Evolutionary conservation across 371 early-diverging fungal genomes (phyloP), one percentile per base, ranked within the genome.

Genomic region (Rhizomucor pusillus): DNA sequence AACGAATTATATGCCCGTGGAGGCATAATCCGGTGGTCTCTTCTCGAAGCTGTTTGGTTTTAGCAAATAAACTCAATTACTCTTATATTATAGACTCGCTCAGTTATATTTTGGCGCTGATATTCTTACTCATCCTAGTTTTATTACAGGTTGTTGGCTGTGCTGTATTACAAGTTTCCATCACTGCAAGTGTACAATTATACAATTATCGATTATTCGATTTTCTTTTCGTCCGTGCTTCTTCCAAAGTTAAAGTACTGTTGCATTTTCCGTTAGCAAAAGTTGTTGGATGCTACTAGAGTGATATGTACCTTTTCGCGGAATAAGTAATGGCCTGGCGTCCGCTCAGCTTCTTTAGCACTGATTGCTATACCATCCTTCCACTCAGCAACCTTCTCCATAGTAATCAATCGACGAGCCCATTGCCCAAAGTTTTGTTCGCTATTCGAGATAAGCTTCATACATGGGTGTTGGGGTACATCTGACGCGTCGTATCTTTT

Each of bases 371-470:
- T 59, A 24, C 56, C 67, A 4, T 46, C 62, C 52, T 20, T 49
- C 55, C 59, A 71, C n/a, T 65, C 55, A 33, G 58, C 54, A 12
- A 74, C 47, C 65, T 97, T 97, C 65, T 95, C 95, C 94, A 98
- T 92, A 0, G 95, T 94, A 23, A 97, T 90, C 43, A 98, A 69
- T 47, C 96, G 76, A n/a, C 98, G 82, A 33, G 88, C 82, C 98
- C 98, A 98, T 54, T 83, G 82, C 2, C 94, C 94, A 77, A 97
- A 97, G 54, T 82, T 83, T 65, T 98, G 97, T 63, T 92, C 94
- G 60, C 91, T 89, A 60, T 95, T 94, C 12, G 93, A 84, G 3
- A 95, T 69, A 9, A 96, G 65, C 11, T 72, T 68, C 72, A 98
- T 75, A 41, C 81, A 80, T 2, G 92, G 93, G 60, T 97, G 98